These are phyloP conservation scores for Eucalyptus regnans DNA, from an alignment of 345 rosid species.

Conservation along the genomic window DNA sequence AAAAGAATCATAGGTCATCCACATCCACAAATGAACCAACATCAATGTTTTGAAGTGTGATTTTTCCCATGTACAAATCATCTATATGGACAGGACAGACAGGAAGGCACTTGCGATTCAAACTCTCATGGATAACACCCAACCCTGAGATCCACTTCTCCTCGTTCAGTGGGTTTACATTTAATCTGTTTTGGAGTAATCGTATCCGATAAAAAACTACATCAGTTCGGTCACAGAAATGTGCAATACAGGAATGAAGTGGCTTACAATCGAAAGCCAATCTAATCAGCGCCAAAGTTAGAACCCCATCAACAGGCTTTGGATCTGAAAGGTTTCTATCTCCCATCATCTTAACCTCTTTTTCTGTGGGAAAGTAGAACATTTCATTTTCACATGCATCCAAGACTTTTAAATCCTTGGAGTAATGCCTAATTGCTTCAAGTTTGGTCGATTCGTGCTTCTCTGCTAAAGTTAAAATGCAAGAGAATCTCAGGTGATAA, in stretches of 20 bases:
- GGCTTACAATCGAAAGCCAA: constrained; percentile 55
- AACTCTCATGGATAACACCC: constrained; percentile 47
- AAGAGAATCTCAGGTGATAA: constrained; percentile 88
- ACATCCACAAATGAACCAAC: constrained; percentile 41
- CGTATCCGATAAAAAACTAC: constrained; percentile 38
- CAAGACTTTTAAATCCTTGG: constrained; percentile 59
- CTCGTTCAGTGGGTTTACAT: constrained; percentile 29
- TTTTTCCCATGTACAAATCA: constrained; percentile 60
- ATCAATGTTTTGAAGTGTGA: constrained; percentile 73
- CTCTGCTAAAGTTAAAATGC: constrained; percentile 81
- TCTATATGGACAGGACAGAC: constrained; percentile 58
- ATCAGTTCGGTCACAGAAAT: constrained; percentile 62
- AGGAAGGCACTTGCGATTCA: constrained; percentile 58
- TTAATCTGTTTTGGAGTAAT: constrained; percentile 47
- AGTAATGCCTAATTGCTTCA: constrained; percentile 70
- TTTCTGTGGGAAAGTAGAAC: constrained; percentile 63
- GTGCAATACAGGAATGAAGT: constrained; percentile 44
- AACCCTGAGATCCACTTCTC: constrained; percentile 51
- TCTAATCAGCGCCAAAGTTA: constrained; percentile 61
- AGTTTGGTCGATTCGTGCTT: constrained; percentile 83
- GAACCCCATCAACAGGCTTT: constrained; percentile 69
- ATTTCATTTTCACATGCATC: constrained; percentile 45
- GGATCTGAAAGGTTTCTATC: constrained; percentile 73
- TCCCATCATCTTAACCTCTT: constrained; percentile 92
- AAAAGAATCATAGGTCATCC: not conserved